A percentile compares a stretch with the other conserved stretches of the same genome.
These are phyloP conservation scores for Stagonosporopsis vannaccii DNA, from an alignment of 2,329 filamentous ascomycete genomes.

Conservation along the genomic window DNA sequence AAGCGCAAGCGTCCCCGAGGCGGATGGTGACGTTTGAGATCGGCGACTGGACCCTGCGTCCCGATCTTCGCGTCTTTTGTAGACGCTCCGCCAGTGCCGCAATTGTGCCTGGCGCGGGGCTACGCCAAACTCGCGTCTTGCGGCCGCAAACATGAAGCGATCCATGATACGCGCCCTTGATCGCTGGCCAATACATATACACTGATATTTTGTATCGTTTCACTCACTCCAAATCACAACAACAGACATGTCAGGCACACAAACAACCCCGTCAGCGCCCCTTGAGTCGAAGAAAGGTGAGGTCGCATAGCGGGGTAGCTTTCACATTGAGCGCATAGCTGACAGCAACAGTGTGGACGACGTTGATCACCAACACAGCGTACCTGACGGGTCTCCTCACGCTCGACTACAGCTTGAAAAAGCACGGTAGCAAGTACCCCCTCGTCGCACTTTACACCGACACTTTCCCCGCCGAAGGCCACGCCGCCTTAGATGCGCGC, in stretches of 20 bases:
- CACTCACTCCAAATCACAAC: not conserved
- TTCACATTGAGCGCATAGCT: conserved; percentile 20
- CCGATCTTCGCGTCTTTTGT: conserved; percentile 6
- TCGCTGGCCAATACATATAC: conserved; percentile 3
- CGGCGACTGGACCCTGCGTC: conserved; percentile 23
- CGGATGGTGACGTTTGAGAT: conserved; percentile 40
- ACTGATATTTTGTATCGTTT: not conserved
- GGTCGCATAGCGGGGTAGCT: conserved; percentile 5
- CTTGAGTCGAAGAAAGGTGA: conserved; percentile 50
- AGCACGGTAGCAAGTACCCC: conserved; percentile 72
- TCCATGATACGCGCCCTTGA: conserved; percentile 2
- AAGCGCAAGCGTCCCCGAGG: conserved; percentile 43
- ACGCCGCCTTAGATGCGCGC: conserved; percentile 71
- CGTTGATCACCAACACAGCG: conserved; percentile 81
- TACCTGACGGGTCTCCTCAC: conserved; percentile 86
- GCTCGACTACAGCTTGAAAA: conserved; percentile 77
- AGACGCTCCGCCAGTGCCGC: conserved; percentile 3
- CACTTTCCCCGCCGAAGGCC: conserved; percentile 72
- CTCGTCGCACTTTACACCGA: conserved; percentile 85
- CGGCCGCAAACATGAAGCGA: conserved; percentile 4
- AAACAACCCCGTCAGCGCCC: conserved; percentile 31
- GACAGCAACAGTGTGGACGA: conserved; percentile 75
- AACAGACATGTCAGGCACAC: conserved; percentile 10
- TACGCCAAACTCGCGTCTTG: conserved; percentile 7
- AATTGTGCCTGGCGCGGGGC: conserved; percentile 14